Percentiles rank a stretch among this genome's conserved stretches.
phyloP scores from a whole-genome alignment of 176 grass and related monocot genomes.

The Phragmites australis region DNA sequence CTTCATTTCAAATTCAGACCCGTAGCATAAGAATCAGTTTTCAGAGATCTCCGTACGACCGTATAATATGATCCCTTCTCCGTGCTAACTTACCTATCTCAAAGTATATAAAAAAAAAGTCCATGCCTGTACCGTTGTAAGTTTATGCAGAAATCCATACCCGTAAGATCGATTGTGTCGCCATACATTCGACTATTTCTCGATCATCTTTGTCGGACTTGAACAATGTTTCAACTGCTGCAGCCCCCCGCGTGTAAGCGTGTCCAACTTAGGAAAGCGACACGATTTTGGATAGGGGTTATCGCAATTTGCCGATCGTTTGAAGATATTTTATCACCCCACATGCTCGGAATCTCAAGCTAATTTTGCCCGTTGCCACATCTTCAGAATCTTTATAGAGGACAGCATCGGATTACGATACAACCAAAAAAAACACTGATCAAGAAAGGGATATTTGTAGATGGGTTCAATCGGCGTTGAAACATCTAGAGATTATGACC shows the following conservation, averaged over 20 bases:
- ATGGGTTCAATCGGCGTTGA: not conserved
- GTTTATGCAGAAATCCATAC: not conserved
- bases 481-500: constrained; percentile 16
- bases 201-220: not conserved
- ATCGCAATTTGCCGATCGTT: constrained; percentile 28
- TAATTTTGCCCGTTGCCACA: not conserved
- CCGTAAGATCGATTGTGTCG: not conserved
- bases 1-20: not conserved
- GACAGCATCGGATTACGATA: constrained; percentile 18
- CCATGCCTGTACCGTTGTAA: not conserved
- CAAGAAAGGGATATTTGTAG: constrained; percentile 20
- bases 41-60: not conserved
- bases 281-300: constrained; percentile 34
- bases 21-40: not conserved
- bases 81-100: not conserved
- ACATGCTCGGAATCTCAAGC: not conserved
- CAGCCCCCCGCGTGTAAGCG: constrained; percentile 40
- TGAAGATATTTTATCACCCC: constrained; percentile 21
- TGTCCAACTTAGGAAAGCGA: constrained; percentile 45
- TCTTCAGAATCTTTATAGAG: constrained; percentile 26
- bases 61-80: not conserved
- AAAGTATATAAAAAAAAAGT: too few relatives aligned
- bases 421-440: not conserved
- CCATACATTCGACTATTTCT: not conserved
- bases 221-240: not conserved